Base-by-base conservation (phyloP, 164 flowering plant species). In the Piper longum region DNA sequence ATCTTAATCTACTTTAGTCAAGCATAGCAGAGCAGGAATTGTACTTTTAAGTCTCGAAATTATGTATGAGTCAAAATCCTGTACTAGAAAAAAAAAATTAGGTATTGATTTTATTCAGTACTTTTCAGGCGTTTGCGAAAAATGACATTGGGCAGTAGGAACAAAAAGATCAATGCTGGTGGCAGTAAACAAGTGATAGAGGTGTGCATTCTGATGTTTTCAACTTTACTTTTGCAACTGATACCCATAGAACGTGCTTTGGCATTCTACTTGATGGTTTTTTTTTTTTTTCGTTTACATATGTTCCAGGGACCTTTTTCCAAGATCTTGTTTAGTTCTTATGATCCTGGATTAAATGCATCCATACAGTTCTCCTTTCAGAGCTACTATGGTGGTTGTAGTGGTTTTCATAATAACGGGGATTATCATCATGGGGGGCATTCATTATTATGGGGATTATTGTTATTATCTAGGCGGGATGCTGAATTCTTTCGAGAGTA, bases 281-380 rank as follows among this genome's bases (percentile, higher is more conserved):
- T 62, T 43, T 43, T 45, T 43, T 18, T 36, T 42, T 2, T 26
- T 26, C 36, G 1, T 26, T 64, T 40, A 41, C 9, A 48, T 48
- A 9, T 48, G 1, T 48, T 65, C 6, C 62, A 57, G 67, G 67
- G 58, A 19, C 43, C 67, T 26, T 45, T 45, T 14, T 56, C 67
- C 54, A 44, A 14, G 4, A 56, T 41, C 56, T 19, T 56, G 8
- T n/a, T 64, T 17, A 41, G 44, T 9, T 63, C 43, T 36, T 11
- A 64, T 56, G 26, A 26, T 12, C 17, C 56, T 44, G 48, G 61
- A 56, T 44, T 43, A 59, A 57, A 43, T 57, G 42, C 61, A 19
- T 39, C 18, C 14, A 44, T 41, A 14, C 43, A 11, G 40, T 51
- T 26, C 56, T 65, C 57, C 39, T 14, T 54, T 36, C 19, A 57